Conservation (phyloP, 345 rosid genomes). For the Citropsis articulata region DNA sequence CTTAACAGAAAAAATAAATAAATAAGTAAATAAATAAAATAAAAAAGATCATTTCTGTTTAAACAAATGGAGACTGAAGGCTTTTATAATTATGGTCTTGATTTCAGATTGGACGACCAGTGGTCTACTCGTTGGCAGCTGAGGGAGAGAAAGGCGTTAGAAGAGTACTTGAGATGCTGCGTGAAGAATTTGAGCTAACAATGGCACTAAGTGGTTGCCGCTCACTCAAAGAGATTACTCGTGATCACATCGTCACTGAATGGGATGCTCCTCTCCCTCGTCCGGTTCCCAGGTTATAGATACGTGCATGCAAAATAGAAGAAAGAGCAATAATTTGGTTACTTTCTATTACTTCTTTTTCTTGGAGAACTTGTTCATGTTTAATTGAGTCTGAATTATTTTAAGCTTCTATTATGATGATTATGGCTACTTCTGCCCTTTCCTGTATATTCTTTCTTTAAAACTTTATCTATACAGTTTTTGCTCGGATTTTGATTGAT, state of each 20-base stretch:
- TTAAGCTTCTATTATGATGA: conserved; percentile 21
- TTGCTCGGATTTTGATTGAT: not conserved
- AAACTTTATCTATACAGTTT: not conserved
- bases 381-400: conserved; percentile 1
- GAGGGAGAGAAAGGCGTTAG: conserved; percentile 80
- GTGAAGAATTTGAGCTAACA: conserved; percentile 83
- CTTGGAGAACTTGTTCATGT: conserved; percentile 13
- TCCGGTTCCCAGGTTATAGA: conserved; percentile 40
- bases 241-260: conserved; percentile 64
- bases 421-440: conserved; percentile 40
- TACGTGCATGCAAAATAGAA: not conserved
- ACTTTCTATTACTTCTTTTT: conserved; percentile 3
- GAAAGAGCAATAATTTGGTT: conserved; percentile 9
- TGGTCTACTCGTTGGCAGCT: conserved; percentile 79
- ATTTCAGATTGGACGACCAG: conserved; percentile 87
- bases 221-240: conserved; percentile 79
- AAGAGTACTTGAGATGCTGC: conserved; percentile 79
- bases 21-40: no score
- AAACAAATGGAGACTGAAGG: not conserved
- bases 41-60: no score
- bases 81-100: not conserved
- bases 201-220: conserved; percentile 91
- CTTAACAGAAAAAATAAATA: no score
- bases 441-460: conserved; percentile 24
- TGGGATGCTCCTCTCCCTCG: conserved; percentile 57